These are phyloP conservation scores for Botryotinia globosa DNA, from an alignment of 2,329 filamentous ascomycete genomes.

Conservation along the genomic window DNA sequence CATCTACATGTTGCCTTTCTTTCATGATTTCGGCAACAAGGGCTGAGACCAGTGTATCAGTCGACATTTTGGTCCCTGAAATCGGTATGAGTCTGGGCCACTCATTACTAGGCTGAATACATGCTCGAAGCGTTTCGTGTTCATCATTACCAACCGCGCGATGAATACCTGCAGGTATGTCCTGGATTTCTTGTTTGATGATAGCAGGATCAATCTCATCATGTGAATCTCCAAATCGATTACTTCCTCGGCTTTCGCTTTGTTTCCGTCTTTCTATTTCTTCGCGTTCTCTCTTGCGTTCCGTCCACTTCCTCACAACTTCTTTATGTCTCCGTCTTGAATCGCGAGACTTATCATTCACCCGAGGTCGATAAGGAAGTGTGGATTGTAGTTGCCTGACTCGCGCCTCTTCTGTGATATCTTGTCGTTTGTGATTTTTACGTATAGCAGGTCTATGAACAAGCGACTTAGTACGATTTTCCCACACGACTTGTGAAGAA, in stretches of 20 bases:
- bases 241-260: neutral
- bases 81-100: too few relatives aligned
- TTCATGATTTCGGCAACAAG: neutral
- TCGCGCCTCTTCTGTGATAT: neutral
- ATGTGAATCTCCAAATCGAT: neutral
- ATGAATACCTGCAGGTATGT: neutral
- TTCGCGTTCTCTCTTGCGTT: neutral
- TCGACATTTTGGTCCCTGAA: neutral
- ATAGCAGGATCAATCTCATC: neutral
- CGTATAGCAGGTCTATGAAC: neutral
- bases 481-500: too few relatives aligned
- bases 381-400: neutral
- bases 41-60: neutral
- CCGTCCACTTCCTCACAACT: neutral
- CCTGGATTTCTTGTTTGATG: neutral
- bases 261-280: neutral
- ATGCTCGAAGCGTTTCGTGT: neutral
- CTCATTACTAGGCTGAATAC: neutral
- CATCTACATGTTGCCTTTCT: neutral
- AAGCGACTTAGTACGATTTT: neutral
- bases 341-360: neutral
- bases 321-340: neutral
- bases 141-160: neutral
- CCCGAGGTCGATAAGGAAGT: neutral
- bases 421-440: rapidly evolving